Evolutionary conservation across 306 rosid species (phyloP).

Genomic region (Parietaria judaica): DNA sequence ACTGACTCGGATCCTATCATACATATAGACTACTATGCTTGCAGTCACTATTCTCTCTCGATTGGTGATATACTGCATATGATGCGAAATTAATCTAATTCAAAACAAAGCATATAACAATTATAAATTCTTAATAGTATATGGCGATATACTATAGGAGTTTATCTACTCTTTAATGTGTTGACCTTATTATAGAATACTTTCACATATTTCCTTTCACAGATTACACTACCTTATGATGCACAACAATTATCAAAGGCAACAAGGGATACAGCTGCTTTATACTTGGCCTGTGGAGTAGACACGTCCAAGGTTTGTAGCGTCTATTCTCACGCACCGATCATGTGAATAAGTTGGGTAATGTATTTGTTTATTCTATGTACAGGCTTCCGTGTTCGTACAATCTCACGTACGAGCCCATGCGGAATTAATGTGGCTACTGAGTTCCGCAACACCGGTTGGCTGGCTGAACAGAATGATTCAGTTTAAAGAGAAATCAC

Average conservation of each 20-base stretch:
- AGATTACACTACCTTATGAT: constrained; percentile 91
- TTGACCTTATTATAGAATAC: not conserved
- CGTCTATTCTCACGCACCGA: constrained; percentile 11
- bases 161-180: not conserved
- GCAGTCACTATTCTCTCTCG: too few relatives aligned
- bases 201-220: constrained; percentile 11
- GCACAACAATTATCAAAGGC: constrained; percentile 55
- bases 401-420: constrained; percentile 98
- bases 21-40: too few relatives aligned
- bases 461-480: constrained; percentile 95
- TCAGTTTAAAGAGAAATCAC: constrained; percentile 96
- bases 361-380: constrained; percentile 11
- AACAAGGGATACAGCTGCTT: constrained; percentile 88
- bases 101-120: too few relatives aligned
- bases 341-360: constrained; percentile 17
- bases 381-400: constrained; percentile 88
- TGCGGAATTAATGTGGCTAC: constrained; percentile 91
- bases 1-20: too few relatives aligned
- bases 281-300: constrained; percentile 93
- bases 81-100: too few relatives aligned
- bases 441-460: constrained; percentile 81
- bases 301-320: constrained; percentile 73
- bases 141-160: too few relatives aligned
- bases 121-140: too few relatives aligned
- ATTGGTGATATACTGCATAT: too few relatives aligned